phyloP scores from a whole-genome alignment of 108 stramenopile species.

The Phaeodactylum tricornutum region DNA sequence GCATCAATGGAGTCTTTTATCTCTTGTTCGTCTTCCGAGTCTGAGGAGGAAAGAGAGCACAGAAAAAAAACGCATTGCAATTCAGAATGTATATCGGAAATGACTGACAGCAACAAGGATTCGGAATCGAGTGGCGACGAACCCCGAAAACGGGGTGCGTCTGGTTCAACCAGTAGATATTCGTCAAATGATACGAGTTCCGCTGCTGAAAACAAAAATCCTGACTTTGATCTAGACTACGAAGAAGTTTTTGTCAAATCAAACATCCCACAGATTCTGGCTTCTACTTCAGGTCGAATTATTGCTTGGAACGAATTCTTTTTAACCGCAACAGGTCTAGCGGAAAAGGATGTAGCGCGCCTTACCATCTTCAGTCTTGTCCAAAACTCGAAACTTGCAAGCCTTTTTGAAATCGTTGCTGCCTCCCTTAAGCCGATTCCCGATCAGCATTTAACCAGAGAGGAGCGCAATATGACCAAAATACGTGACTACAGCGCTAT shows the following conservation, averaged over 20 bases:
- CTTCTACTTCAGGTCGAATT: conserved; percentile 61
- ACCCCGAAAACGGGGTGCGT: conserved; percentile 51
- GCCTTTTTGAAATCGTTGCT: conserved; percentile 72
- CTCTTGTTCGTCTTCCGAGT: no score
- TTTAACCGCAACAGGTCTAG: conserved; percentile 44
- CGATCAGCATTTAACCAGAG: neutral
- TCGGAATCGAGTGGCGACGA: no score
- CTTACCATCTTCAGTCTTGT: conserved; percentile 76
- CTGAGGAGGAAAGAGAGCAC: no score
- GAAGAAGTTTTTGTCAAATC: conserved; percentile 64
- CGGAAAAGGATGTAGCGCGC: conserved; percentile 34
- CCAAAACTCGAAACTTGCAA: conserved; percentile 50
- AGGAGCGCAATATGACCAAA: neutral
- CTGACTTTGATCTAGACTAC: conserved; percentile 54
- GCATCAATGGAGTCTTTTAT: no score
- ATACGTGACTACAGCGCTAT: conserved; percentile 15
- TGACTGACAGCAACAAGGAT: no score
- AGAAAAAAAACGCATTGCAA: no score
- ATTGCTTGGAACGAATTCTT: conserved; percentile 77
- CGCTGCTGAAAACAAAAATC: no score
- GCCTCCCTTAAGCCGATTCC: conserved; percentile 25
- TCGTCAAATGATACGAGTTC: no score
- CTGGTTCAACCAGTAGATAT: conserved; percentile 34
- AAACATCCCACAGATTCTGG: conserved; percentile 75
- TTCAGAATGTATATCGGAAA: no score